Evolutionary conservation across 1,284 basidiomycete species (phyloP).

Genomic region (Phellopilus nigrolimitatus): DNA sequence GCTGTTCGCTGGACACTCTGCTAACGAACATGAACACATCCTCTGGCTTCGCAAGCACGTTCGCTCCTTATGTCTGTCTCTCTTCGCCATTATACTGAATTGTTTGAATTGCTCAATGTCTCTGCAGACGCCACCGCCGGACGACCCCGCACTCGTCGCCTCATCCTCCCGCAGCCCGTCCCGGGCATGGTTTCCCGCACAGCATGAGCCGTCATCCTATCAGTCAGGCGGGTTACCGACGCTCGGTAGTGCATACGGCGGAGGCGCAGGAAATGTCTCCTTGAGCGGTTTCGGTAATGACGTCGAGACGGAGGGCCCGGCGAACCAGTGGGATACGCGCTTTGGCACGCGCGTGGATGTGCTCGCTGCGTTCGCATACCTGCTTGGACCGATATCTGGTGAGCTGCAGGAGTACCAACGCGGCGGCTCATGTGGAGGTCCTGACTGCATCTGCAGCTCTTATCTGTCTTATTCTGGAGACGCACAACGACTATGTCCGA

Average conservation of each 20-base stretch:
- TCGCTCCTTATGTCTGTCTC: constrained; percentile 49
- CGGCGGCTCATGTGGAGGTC: neutral
- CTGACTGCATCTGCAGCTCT: constrained; percentile 44
- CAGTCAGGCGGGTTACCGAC: constrained; percentile 67
- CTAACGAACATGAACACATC: constrained; percentile 2
- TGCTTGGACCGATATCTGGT: constrained; percentile 75
- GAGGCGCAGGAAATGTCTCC: constrained; percentile 28
- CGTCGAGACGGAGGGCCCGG: constrained; percentile 40
- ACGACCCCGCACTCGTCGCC: constrained; percentile 35
- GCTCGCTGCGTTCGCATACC: constrained; percentile 62
- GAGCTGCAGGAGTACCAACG: constrained; percentile 25
- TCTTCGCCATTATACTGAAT: neutral
- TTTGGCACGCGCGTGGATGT: constrained; percentile 69
- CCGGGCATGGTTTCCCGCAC: constrained; percentile 54
- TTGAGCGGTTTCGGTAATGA: constrained; percentile 27
- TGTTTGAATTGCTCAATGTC: neutral
- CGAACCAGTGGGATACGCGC: constrained; percentile 69
- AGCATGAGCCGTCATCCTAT: constrained; percentile 44
- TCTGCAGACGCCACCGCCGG: constrained; percentile 54
- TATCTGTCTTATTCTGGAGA: constrained; percentile 67
- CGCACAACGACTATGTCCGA: constrained; percentile 74
- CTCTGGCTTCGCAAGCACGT: constrained; percentile 33
- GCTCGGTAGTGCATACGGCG: constrained; percentile 44
- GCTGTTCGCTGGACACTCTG: neutral
- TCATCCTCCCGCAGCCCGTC: constrained; percentile 26